Base-by-base conservation (phyloP, 306 rosid species). In the Lupinus albus region DNA sequence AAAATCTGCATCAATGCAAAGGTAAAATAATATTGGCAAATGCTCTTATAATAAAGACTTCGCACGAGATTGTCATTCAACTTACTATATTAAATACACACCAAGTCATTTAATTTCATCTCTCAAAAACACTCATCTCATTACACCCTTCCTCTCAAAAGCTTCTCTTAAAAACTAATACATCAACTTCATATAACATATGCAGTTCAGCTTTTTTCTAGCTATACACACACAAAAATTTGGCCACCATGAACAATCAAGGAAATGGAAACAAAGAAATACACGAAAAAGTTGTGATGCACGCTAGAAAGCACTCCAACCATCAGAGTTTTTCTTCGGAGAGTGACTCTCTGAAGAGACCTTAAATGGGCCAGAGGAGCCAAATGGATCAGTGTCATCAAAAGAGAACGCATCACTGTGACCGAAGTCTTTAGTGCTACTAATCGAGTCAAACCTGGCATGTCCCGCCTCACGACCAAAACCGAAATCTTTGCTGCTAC, bases 291-390 rank as follows among this genome's bases (percentile, higher is more conserved):
- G 61, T 33, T 57, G 75, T 18, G 38, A 17, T 39, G 67, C 70
- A 50, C 8, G 76, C 84, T 89, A 92, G 68, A 92, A 92, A 42
- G 93, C 89, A 75, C 84, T 87, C 98, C 98, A 92, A 61, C 69
- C 72, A 65, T 92, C 96, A 21, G 95, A 87, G 35, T 71, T 72
- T 76, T 79, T 89, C 83, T 87, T 92, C 1, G 91, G 80, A 51
- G 86, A 76, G 17, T 82, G 89, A 75, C 33, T 72, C 32, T 86
- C 98, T 15, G 93, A 83, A 33, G 96, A 78, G 61, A 87, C 95
- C 79, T 87, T 92, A 44, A 92, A 92, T 17, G 98, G 91, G 30
- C 84, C 95, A 61, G 96, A 86, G 35, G 96, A 83, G 13, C 98
- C 96, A 25, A 92, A 92, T 42, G 95, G 87, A 73, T 86, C 96